Percentiles rank a stretch among this genome's conserved stretches.
Evolutionary conservation across 1,284 basidiomycete species (phyloP).

Genomic region (Ustanciosporium gigantosporum): DNA sequence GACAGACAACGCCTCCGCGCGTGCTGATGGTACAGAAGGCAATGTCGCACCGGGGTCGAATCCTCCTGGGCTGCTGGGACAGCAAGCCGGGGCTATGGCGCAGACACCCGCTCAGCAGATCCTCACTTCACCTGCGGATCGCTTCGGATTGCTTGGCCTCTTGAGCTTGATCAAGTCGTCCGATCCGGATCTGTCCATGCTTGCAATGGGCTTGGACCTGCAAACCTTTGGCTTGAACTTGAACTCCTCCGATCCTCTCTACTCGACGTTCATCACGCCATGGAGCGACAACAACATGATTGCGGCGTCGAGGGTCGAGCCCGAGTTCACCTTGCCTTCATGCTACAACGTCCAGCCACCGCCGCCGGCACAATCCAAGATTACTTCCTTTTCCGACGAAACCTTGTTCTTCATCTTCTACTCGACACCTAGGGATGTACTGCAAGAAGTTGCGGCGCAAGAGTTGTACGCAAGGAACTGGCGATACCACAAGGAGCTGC

Average conservation of each 20-base stretch:
- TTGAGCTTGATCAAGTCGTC: constrained; percentile 88
- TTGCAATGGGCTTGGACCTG: constrained; percentile 87
- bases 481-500: constrained; percentile 94
- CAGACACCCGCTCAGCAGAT: constrained; percentile 86
- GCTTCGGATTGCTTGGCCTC: constrained; percentile 88
- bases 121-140: constrained; percentile 87
- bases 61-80: constrained; percentile 2
- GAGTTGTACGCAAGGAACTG: constrained; percentile 97
- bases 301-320: constrained; percentile 78
- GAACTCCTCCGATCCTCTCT: constrained; percentile 79
- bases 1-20: constrained; percentile 26
- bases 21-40: constrained; percentile 9
- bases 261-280: constrained; percentile 92
- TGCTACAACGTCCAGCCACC: constrained; percentile 94
- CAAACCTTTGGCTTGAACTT: constrained; percentile 91
- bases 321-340: constrained; percentile 80
- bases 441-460: constrained; percentile 93
- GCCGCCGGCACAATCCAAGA: constrained; percentile 83
- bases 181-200: constrained; percentile 81
- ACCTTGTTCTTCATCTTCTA: constrained; percentile 99
- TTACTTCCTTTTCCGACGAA: constrained; percentile 88
- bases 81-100: constrained; percentile 27
- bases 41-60: constrained; percentile 5
- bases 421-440: constrained; percentile 83
- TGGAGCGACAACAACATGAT: constrained; percentile 88